Base-by-base conservation (phyloP, 257 asterid genomes). In the Scutellaria minor region DNA sequence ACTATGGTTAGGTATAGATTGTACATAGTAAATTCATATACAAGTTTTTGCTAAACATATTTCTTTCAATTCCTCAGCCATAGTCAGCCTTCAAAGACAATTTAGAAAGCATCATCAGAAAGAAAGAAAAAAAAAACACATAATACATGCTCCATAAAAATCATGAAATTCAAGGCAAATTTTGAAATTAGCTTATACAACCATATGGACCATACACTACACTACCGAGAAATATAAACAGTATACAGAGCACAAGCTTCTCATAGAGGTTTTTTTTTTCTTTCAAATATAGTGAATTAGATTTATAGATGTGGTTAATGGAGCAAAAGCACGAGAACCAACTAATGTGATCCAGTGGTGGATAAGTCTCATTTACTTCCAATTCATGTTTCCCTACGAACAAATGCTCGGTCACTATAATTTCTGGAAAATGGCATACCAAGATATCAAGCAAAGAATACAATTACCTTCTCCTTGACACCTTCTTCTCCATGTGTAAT, bases 381-480 rank as follows among this genome's bases (percentile, higher is more conserved):
- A 42, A 42, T 6, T 9, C 47, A 7, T 6, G 47, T 7, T 7
- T 42, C 9, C 47, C 7, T 42, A 9, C 5, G 2, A 24, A 24
- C 27, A 24, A 24, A 24, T 24, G 27, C 1, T 24, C 2, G 27
- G 27, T 24, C 27, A 0, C 27, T 24, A 44, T 44, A 12, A 44
- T 44, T 44, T 10, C 48, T 10, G 5, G 12, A 35, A 64, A 75
- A 46, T 48, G 53, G 3, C 10, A 13, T 12, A 14, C 42, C n/a
- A 15, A 60, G 60, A 60, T 35, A 47, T 50, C 51, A 65, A 54
- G 35, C 18, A 15, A 54, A n/a, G 70, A 24, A 51, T 5, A 66
- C 59, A 54, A 48, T 67, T 77, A 90, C 97, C 94, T 85, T 90
- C 84, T 87, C 96, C 73, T 92, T 90, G 60, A 92, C 85, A 61